Conservation (phyloP, 208 protist species). For the Wallacemonas sp. region DNA sequence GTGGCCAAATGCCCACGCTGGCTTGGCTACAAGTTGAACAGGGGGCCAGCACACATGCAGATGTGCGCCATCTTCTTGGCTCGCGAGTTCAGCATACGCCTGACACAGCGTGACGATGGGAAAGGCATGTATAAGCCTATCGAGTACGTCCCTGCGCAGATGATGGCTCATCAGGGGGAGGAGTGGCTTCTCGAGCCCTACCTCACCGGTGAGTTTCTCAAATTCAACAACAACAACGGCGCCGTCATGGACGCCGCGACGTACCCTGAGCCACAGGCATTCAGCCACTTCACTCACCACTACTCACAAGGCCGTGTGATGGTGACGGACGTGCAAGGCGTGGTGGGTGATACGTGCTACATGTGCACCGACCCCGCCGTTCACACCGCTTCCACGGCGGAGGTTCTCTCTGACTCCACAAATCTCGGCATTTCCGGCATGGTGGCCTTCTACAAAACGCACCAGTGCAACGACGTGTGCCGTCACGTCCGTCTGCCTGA, state of each 20-base stretch:
- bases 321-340: not conserved
- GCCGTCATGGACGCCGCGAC: not conserved
- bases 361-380: not conserved
- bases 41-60: not conserved
- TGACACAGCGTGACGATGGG: not conserved
- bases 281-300: conserved; percentile 4
- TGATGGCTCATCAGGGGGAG: not conserved
- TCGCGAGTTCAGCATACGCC: not conserved
- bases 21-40: not conserved
- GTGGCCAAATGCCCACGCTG: not conserved
- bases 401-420: not conserved
- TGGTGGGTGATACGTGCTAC: not conserved
- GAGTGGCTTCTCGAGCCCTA: not conserved
- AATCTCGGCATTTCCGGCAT: not conserved
- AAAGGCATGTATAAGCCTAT: not conserved
- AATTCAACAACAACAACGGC: conserved; percentile 6
- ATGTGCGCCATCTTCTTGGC: not conserved
- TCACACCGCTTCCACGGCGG: not conserved
- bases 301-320: not conserved
- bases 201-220: not conserved
- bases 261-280: not conserved
- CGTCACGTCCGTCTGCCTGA: not conserved
- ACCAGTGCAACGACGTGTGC: too few relatives aligned
- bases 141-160: not conserved
- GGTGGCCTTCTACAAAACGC: conserved; percentile 1